Percentiles rank a stretch among this genome's conserved stretches.
Evolutionary conservation across 2,329 filamentous ascomycete species (phyloP).

Genomic region (Penicillium olsonii): DNA sequence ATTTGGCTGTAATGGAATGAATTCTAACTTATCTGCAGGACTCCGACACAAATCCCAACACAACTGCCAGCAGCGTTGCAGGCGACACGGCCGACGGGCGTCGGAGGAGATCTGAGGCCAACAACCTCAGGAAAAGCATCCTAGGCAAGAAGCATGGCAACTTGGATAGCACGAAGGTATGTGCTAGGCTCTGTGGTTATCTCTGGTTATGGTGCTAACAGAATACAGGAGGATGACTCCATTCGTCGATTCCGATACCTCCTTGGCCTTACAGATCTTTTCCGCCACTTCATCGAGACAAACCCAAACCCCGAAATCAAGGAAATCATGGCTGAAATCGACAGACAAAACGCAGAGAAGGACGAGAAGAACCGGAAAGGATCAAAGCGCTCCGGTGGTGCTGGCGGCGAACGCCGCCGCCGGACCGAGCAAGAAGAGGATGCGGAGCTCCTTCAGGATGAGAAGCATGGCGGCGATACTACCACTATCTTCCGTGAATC

Average conservation of each 20-base stretch:
- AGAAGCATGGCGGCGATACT: constrained; percentile 81
- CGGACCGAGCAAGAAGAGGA: constrained; percentile 98
- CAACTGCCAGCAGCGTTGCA: constrained; percentile 77
- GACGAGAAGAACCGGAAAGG: constrained; percentile 70
- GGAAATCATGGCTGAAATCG: constrained; percentile 90
- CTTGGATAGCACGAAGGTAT: constrained; percentile 87
- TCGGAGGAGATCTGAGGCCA: constrained; percentile 81
- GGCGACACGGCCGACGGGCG: constrained; percentile 79
- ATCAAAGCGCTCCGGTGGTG: constrained; percentile 78
- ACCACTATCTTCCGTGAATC: constrained; percentile 94
- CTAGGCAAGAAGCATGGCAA: constrained; percentile 94
- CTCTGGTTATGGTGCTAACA: constrained; percentile 16
- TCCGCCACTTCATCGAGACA: constrained; percentile 97
- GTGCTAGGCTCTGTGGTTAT: constrained; percentile 11
- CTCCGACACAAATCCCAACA: constrained; percentile 67
- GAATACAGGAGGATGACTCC: constrained; percentile 82
- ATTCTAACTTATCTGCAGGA: constrained; percentile 45
- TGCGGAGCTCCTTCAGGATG: constrained; percentile 80
- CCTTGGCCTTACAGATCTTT: constrained; percentile 90
- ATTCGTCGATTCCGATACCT: constrained; percentile 93
- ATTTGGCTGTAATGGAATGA: not conserved
- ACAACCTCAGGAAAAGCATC: constrained; percentile 86
- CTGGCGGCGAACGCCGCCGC: constrained; percentile 73
- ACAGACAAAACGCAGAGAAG: constrained; percentile 81
- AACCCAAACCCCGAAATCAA: constrained; percentile 95